These are phyloP conservation scores for Botrytis sinoallii DNA, from an alignment of 2,329 filamentous ascomycete species.

Conservation along the genomic window DNA sequence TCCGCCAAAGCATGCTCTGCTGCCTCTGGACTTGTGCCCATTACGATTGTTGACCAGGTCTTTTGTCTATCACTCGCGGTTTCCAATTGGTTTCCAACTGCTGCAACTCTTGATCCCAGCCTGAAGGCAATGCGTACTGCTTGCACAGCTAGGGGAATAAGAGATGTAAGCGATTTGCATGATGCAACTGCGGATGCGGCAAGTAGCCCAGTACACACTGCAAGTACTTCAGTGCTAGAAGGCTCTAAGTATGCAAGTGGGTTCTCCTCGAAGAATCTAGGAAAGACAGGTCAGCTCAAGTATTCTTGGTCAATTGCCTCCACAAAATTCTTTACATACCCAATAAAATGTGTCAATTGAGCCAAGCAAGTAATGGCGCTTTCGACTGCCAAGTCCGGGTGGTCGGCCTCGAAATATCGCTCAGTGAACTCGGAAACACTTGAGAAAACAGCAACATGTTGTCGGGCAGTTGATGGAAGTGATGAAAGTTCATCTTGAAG, in stretches of 20 bases:
- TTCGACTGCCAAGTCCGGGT: slow-evolving; percentile 60
- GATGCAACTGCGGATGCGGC: slow-evolving; percentile 37
- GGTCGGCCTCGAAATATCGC: slow-evolving; percentile 55
- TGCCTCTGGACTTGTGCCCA: slow-evolving; percentile 24
- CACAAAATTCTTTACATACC: slow-evolving; percentile 45
- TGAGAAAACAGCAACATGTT: slow-evolving; percentile 58
- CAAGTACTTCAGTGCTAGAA: slow-evolving; percentile 15
- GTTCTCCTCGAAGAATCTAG: slow-evolving; percentile 18
- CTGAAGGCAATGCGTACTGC: slow-evolving; percentile 37
- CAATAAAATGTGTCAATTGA: slow-evolving; percentile 66
- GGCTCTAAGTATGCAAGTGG: slow-evolving; percentile 17
- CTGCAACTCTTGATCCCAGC: slow-evolving; percentile 31
- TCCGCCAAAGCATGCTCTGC: slow-evolving; percentile 22
- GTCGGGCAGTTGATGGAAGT: slow-evolving; percentile 54
- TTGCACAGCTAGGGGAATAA: slow-evolving; percentile 37
- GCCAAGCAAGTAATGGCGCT: slow-evolving; percentile 62
- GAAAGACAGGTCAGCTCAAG: background rate
- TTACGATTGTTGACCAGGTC: slow-evolving; percentile 28
- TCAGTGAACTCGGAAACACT: slow-evolving; percentile 63
- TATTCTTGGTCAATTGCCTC: background rate
- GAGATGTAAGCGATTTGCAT: slow-evolving; percentile 32
- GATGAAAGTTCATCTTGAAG: slow-evolving; percentile 57
- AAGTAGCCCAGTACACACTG: slow-evolving; percentile 37
- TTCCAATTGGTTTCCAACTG: slow-evolving; percentile 33
- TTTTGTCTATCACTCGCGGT: slow-evolving; percentile 18